These are phyloP conservation scores for Neurospora sp. DNA, from an alignment of 495 filamentous ascomycete species.

Conservation along the genomic window DNA sequence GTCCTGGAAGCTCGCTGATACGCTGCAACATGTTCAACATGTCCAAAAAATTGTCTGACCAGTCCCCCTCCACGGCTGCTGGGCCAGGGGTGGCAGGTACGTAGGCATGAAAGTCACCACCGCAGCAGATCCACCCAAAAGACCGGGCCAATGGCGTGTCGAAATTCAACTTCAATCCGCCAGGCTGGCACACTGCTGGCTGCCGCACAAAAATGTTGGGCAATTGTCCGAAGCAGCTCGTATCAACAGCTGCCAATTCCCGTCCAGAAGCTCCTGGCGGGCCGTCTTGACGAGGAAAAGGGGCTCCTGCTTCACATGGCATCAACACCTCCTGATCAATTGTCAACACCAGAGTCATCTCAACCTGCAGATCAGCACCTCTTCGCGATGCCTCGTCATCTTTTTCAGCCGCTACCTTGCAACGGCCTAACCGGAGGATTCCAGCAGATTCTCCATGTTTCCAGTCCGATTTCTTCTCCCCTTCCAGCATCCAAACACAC, in stretches of 20 bases:
- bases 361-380: neutral
- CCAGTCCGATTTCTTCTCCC: neutral
- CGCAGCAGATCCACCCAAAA: neutral
- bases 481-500: neutral
- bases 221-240: neutral
- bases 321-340: no score
- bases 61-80: neutral
- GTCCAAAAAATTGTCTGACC: neutral
- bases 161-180: neutral
- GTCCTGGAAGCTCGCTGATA: neutral
- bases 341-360: neutral
- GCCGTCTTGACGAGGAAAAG: neutral
- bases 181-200: neutral
- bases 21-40: neutral
- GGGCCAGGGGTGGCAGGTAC: neutral
- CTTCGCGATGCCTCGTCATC: neutral
- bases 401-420: neutral
- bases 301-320: neutral
- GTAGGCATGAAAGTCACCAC: neutral
- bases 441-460: neutral
- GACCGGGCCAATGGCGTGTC: neutral
- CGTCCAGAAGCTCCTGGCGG: neutral
- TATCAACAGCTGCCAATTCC: neutral
- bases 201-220: neutral
- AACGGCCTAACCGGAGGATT: neutral